Percentiles rank a stretch among this genome's conserved stretches.
Evolutionary conservation across 371 early-diverging fungal species (phyloP).

Genomic region (Blakeslea trispora): DNA sequence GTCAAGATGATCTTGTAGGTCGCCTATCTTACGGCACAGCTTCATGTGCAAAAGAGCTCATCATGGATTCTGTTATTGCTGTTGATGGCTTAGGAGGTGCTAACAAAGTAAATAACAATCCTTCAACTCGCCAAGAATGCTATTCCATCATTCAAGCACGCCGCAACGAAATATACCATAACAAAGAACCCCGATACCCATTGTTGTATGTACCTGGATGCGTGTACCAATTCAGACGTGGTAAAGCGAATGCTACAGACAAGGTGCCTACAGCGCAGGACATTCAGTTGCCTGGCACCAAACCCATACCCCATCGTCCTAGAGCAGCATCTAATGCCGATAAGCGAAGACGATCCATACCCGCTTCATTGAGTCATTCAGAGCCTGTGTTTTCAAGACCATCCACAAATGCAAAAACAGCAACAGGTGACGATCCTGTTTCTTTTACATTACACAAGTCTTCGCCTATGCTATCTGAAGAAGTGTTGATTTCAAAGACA

Average conservation of each 20-base stretch:
- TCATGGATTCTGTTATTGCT: conserved; percentile 50
- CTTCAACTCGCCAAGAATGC: conserved; percentile 33
- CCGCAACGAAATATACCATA: conserved; percentile 45
- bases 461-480: conserved; percentile 41
- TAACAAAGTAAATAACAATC: conserved; percentile 39
- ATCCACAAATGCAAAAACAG: background rate
- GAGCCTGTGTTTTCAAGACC: conserved; percentile 22
- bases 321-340: conserved; percentile 5
- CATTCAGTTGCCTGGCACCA: conserved; percentile 15
- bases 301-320: background rate
- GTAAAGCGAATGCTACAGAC: background rate
- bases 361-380: conserved; percentile 21
- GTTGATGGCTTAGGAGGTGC: conserved; percentile 50
- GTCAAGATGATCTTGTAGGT: conserved; percentile 76
- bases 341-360: conserved; percentile 6
- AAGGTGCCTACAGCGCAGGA: conserved; percentile 3
- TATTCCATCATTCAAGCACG: conserved; percentile 46
- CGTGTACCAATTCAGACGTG: conserved; percentile 46
- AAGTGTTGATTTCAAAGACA: conserved; percentile 45
- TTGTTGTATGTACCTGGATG: conserved; percentile 48
- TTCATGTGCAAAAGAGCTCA: conserved; percentile 46
- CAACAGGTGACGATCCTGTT: conserved; percentile 15
- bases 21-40: conserved; percentile 79
- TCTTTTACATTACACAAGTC: conserved; percentile 42
- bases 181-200: conserved; percentile 45